Evolutionary conservation across 306 rosid genomes (phyloP).

Genomic region (Corylus americana): DNA sequence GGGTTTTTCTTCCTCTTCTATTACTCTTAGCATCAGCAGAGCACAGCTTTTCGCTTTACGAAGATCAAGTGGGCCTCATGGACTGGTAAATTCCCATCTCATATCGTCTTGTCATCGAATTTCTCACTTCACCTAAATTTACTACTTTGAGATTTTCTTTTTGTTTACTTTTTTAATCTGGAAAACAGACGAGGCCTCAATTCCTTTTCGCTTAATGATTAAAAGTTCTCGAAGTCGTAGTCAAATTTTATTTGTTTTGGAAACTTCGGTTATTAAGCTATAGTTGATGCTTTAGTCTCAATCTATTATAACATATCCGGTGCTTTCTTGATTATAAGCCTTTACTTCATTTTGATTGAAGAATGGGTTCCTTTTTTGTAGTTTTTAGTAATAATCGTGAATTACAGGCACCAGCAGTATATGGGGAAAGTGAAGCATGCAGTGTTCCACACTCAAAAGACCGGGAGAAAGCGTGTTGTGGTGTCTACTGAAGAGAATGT

Average conservation of each 20-base stretch:
- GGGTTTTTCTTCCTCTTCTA: conserved; percentile 46
- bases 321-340: background rate
- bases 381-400: conserved; percentile 7
- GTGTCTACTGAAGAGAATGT: conserved; percentile 96
- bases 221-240: background rate
- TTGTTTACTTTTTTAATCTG: background rate
- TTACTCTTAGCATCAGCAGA: conserved; percentile 36
- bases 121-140: background rate
- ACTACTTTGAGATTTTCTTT: background rate
- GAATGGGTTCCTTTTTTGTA: conserved; percentile 4
- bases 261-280: background rate
- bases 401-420: conserved; percentile 84
- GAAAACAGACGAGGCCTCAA: conserved; percentile 8
- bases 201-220: conserved; percentile 12
- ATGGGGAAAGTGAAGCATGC: conserved; percentile 94
- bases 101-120: background rate
- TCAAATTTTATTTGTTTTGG: conserved; percentile 7
- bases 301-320: background rate
- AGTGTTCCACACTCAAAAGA: conserved; percentile 84
- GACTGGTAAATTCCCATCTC: conserved; percentile 71
- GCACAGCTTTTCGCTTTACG: conserved; percentile 57
- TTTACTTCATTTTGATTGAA: background rate
- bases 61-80: conserved; percentile 97
- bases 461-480: conserved; percentile 87
- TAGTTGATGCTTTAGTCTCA: background rate